Evolutionary conservation across 2,329 filamentous ascomycete species (phyloP).

Genomic region (Fusarium sp.): DNA sequence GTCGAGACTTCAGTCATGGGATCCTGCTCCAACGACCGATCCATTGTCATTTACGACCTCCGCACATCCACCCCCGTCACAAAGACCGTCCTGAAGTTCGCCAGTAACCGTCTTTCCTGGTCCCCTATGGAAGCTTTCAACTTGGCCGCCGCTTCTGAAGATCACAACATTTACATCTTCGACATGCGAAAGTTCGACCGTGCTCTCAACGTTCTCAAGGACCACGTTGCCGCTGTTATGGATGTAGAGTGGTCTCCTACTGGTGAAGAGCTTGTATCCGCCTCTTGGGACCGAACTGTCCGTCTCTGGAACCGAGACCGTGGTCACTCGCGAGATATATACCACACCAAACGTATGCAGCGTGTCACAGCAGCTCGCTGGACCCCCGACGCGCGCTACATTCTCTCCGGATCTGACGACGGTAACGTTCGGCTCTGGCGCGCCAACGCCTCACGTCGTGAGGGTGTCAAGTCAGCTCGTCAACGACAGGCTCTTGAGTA

Average conservation of each 20-base stretch:
- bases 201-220: conserved; percentile 89
- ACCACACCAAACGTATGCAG: conserved; percentile 98
- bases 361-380: conserved; percentile 87
- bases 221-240: conserved; percentile 92
- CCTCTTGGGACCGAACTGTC: conserved; percentile 86
- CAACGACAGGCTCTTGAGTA: conserved; percentile 93
- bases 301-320: conserved; percentile 84
- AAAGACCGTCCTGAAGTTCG: conserved; percentile 84
- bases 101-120: conserved; percentile 88
- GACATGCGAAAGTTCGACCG: conserved; percentile 93
- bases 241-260: conserved; percentile 96
- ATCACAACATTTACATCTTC: conserved; percentile 89
- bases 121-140: conserved; percentile 98
- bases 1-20: conserved; percentile 92
- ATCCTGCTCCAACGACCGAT: conserved; percentile 86
- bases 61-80: conserved; percentile 86
- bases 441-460: conserved; percentile 83
- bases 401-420: conserved; percentile 92
- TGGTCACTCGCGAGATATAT: conserved; percentile 91
- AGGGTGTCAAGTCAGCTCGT: conserved; percentile 85
- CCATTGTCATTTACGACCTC: conserved; percentile 90
- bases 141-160: conserved; percentile 91
- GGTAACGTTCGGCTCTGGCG: conserved; percentile 92
- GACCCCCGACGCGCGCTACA: conserved; percentile 89
- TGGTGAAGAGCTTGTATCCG: conserved; percentile 91